Evolutionary conservation across 2,329 filamentous ascomycete species (phyloP), one percentile per base, ranked within the genome.

Genomic region (Ceratocystis cacaofunesta): DNA sequence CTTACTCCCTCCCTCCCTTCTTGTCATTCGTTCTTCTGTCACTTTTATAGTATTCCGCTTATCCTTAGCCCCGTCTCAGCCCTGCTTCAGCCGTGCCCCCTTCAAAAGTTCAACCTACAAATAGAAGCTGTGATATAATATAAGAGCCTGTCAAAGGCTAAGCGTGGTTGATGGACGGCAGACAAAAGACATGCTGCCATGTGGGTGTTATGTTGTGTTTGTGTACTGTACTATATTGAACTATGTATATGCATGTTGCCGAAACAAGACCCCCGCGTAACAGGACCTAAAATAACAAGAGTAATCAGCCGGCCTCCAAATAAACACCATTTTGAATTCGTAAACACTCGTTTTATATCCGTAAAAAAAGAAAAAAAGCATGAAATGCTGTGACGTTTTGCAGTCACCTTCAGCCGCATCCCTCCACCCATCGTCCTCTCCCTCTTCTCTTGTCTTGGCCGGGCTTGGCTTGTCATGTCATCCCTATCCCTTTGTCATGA

Each of bases 321-420:
- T 57, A 30, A 57, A 57, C 52, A 25, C 4, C 52, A 28, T 57
- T 28, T 57, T 57, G 30, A 57, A 32, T 17, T 57, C 52, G 52
- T 57, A 57, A 57, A 57, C 52, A 25, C 52, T 57, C 52, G 52
- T 57, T 57, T 57, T 57, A 32, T 57, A 57, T 57, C 52, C 52
- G 7, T 57, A n/a, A 57, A 57, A 41, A 41, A 41, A 0, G 0
- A 28, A 28, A 15, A 41, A 41, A 41, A 15, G 36, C 36, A 41
- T 41, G 3, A 15, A 41, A 41, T 32, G n/a, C 7, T n/a, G 22
- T 57, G 52, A 32, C 52, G 28, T 46, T 22, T 19, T 19, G 48
- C 22, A 19, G 17, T 22, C 60, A 17, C 22, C 12, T 41, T 17
- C 32, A 57, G 52, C 22, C 15, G 52, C 4, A 10, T 25, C 8